A percentile compares a stretch with the other conserved stretches of the same genome.
Conservation (phyloP, 148 eudicot species). For the Rhododendron henanense region DNA sequence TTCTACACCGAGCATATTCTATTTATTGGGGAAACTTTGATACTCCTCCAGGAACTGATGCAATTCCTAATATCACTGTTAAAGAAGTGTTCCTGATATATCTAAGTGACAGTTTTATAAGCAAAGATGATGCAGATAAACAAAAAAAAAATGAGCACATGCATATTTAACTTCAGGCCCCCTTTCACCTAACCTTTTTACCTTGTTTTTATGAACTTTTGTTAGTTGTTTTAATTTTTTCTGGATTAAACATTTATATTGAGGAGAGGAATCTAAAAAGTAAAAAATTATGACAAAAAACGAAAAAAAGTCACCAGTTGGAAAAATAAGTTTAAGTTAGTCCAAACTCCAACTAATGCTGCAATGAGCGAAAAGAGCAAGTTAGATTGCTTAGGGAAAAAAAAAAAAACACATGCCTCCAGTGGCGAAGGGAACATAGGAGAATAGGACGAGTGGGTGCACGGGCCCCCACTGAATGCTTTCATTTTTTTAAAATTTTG, state of each 20-base stretch:
- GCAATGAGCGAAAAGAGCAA: not conserved
- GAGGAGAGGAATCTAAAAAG: not conserved
- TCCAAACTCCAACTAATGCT: not conserved
- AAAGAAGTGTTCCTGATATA: no score
- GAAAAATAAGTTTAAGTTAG: not conserved
- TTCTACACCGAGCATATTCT: no score
- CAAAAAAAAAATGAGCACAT: not conserved
- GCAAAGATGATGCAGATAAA: not conserved
- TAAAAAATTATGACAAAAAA: no score
- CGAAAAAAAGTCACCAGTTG: not conserved
- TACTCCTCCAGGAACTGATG: no score
- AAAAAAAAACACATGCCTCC: not conserved
- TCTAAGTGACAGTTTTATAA: not conserved
- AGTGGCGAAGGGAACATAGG: no score
- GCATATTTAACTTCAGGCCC: not conserved
- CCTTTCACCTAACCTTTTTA: not conserved
- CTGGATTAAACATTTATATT: not conserved
- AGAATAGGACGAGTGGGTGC: no score
- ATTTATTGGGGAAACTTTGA: no score
- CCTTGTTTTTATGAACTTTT: not conserved
- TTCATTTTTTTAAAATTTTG: no score
- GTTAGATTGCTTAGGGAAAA: not conserved
- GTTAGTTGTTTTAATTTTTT: no score
- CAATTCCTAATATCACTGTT: no score
- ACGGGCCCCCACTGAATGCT: no score